These are phyloP conservation scores for Backusella sp. DNA, from an alignment of 192 early-diverging fungal species.

Conservation along the genomic window DNA sequence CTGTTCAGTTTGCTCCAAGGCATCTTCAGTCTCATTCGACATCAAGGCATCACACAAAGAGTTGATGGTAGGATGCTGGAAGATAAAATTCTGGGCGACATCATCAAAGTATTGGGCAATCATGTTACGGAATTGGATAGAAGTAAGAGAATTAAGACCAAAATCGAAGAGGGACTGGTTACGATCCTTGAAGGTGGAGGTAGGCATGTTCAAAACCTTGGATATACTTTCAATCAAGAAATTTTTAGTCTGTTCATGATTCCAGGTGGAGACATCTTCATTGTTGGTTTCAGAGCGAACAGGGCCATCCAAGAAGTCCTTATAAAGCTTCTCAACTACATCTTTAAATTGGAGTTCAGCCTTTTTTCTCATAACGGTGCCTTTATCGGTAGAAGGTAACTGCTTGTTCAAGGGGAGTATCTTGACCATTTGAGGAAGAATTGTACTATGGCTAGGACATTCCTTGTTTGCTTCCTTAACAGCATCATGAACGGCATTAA, in stretches of 20 bases:
- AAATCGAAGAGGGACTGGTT: constrained; percentile 26
- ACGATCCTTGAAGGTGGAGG: constrained; percentile 2
- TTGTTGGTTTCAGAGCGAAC: neutral
- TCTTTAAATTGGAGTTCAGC: constrained; percentile 47
- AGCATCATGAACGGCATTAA: constrained; percentile 19
- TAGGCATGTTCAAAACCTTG: constrained; percentile 8
- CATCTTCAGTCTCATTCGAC: neutral
- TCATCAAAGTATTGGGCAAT: constrained; percentile 5
- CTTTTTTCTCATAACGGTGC: constrained; percentile 31
- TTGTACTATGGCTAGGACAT: constrained; percentile 18
- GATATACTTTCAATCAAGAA: constrained; percentile 13
- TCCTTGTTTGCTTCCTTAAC: constrained; percentile 23
- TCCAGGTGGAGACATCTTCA: neutral
- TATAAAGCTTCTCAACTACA: constrained; percentile 56
- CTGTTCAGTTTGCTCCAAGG: neutral
- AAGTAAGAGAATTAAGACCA: constrained; percentile 29
- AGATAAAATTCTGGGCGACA: constrained; percentile 31
- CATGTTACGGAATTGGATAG: constrained; percentile 23
- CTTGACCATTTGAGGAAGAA: constrained; percentile 27
- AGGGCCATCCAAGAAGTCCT: constrained; percentile 30
- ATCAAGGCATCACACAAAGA: constrained; percentile 10
- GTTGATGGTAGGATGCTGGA: constrained; percentile 22
- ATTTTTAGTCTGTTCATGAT: neutral
- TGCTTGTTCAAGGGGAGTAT: constrained; percentile 19
- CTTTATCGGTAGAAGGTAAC: constrained; percentile 30